A percentile compares a stretch with the other conserved stretches of the same genome.
phyloP scores from a whole-genome alignment of 78 protist genomes.

The Polysphondylium violaceum region DNA sequence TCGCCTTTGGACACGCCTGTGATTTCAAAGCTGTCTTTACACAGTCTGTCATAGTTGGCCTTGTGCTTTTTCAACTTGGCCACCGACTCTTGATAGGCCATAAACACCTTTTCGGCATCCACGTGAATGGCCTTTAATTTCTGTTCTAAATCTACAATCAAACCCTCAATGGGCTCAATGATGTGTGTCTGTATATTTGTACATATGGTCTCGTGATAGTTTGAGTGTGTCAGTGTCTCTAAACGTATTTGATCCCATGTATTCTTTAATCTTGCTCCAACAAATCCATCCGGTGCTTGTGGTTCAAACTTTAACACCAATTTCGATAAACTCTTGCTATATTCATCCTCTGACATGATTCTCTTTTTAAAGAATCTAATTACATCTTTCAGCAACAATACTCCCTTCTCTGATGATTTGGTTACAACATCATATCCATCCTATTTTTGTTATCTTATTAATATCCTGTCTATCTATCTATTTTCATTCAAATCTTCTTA shows the following conservation, averaged over 20 bases:
- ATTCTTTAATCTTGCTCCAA: constrained; percentile 38
- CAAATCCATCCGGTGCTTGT: constrained; percentile 18
- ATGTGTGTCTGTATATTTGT: constrained; percentile 29
- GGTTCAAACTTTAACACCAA: constrained; percentile 64
- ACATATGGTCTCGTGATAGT: constrained; percentile 40
- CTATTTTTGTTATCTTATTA: not conserved
- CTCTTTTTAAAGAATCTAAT: constrained; percentile 46
- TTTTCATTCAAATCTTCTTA: not conserved
- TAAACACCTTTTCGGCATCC: constrained; percentile 2
- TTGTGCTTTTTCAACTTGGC: constrained; percentile 23
- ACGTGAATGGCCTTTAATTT: constrained; percentile 16
- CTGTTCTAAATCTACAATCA: constrained; percentile 41
- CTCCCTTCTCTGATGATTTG: constrained; percentile 64
- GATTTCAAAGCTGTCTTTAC: constrained; percentile 22
- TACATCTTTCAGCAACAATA: constrained; percentile 35
- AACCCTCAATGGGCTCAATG: constrained; percentile 37
- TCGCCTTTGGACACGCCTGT: constrained; percentile 30
- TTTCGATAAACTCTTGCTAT: constrained; percentile 5
- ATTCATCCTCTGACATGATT: constrained; percentile 59
- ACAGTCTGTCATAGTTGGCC: constrained; percentile 25
- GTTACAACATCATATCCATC: constrained; percentile 64
- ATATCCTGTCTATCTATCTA: not conserved
- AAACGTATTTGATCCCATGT: constrained; percentile 46
- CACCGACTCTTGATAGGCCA: constrained; percentile 12
- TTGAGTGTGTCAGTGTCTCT: constrained; percentile 32